Evolutionary conservation across 2,329 filamentous ascomycete species (phyloP).

Genomic region (Dactylellina leptospora): DNA sequence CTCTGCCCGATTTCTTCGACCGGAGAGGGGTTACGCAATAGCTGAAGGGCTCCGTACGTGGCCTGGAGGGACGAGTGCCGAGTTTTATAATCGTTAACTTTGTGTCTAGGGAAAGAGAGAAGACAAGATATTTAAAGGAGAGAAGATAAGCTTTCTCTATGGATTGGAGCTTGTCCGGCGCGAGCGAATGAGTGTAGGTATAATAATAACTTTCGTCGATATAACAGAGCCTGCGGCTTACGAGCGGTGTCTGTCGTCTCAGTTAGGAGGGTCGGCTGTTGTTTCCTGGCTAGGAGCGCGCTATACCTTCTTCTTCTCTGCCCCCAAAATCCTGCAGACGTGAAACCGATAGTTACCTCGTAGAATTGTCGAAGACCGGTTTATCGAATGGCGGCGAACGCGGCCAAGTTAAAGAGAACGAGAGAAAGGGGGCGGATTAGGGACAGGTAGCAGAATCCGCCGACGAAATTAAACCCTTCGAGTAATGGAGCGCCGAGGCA

Average conservation of each 20-base stretch:
- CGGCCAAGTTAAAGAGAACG: neutral
- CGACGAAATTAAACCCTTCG: constrained; percentile 2
- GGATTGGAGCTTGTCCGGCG: too few species aligned
- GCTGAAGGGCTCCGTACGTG: constrained; percentile 9
- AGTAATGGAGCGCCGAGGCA: neutral
- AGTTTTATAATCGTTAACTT: neutral
- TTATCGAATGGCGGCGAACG: neutral
- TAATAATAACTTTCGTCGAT: too few species aligned
- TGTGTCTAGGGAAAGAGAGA: too few species aligned
- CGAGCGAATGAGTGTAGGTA: too few species aligned
- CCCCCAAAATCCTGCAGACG: too few species aligned
- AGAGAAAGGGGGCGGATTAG: neutral
- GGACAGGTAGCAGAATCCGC: neutral
- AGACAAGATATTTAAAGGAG: too few species aligned
- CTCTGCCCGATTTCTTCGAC: too few species aligned
- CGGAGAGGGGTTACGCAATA: constrained; percentile 21
- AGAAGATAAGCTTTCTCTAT: too few species aligned
- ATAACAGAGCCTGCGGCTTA: neutral
- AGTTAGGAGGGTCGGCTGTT: neutral
- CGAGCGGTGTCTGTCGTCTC: neutral
- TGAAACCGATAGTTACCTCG: too few species aligned
- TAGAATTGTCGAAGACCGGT: too few species aligned
- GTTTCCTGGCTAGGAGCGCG: neutral
- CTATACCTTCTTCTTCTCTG: too few species aligned
- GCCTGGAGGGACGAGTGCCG: neutral